Evolutionary conservation across 768 basidiomycete species (phyloP), one percentile per base, ranked within the genome.

Genomic region (Amanita exitialis): DNA sequence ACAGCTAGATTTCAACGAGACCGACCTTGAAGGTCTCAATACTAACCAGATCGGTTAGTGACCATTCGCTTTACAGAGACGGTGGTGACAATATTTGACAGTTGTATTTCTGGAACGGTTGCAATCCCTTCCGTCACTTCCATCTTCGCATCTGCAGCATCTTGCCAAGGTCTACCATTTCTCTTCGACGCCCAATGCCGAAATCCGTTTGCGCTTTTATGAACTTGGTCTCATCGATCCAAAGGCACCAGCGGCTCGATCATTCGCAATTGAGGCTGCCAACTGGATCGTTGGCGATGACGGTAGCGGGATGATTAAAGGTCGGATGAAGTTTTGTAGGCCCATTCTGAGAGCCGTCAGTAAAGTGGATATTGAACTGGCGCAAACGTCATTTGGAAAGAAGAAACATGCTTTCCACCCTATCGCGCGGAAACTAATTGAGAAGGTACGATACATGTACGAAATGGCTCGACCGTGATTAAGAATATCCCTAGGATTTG

Each of bases 101-200:
- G 87, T 88, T 53, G 89, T 83, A 48, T 93, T 95, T 73, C 77
- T 95, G 41, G 86, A 93, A 63, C 79, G 78, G 39, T 74, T 95
- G 4, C 78, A 85, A 55, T 66, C 78, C n/a, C 79, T 76, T 59
- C 35, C 66, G 0, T 63, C 84, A 0, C 73, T 92, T 15, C 87
- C 90, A 0, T 62, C 71, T 1, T 49, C 71, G 0, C 79, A 88
- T 57, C 58, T 90, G 36, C 59, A 64, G 4, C 75, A 78, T 57
- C 80, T 94, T 48, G 86, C 78, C 53, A 41, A 63, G 60, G 16
- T 90, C 69, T 76, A 75, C 57, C 44, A 57, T 15, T 47, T 78
- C 30, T 61, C 76, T 15, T 59, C 62, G n/a, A 79, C 84, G 0
- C 57, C 71, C 16, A 94, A 93, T 62, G 79, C 81, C 13, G 91